These are phyloP conservation scores for Aspergillus sclerotiicarbonarius DNA, from an alignment of 495 filamentous ascomycete species.

Conservation along the genomic window DNA sequence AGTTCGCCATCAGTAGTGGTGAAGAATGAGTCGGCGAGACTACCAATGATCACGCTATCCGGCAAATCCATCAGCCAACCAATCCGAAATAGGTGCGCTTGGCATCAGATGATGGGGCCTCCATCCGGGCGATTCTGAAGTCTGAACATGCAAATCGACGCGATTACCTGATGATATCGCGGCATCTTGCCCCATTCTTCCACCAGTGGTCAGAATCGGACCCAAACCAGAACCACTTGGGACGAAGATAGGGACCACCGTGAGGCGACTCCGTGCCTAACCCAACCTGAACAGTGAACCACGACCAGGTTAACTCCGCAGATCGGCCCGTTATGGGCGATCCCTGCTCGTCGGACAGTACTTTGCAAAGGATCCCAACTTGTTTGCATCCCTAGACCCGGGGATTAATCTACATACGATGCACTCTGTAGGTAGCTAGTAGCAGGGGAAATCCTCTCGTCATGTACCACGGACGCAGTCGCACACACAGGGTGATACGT, in stretches of 20 bases:
- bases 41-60: slow-evolving; percentile 14
- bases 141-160: slow-evolving; percentile 1
- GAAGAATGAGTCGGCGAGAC: background rate
- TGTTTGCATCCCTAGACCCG: background rate
- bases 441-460: too few species aligned
- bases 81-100: slow-evolving; percentile 11
- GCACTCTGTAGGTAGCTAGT: background rate
- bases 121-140: background rate
- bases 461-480: background rate
- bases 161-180: slow-evolving; percentile 7
- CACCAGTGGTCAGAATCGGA: background rate
- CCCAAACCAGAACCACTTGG: background rate
- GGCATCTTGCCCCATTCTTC: slow-evolving; percentile 6
- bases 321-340: background rate
- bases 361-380: background rate
- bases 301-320: background rate
- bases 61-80: slow-evolving; percentile 13
- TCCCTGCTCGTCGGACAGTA: background rate
- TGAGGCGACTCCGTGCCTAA: background rate
- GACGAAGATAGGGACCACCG: background rate
- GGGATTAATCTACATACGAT: background rate
- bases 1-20: background rate
- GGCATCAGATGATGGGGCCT: slow-evolving; percentile 21
- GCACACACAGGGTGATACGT: slow-evolving; percentile 1
- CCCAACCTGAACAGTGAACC: background rate